Base-by-base conservation (phyloP, 495 filamentous ascomycete species). In the Jackrogersella minutella region DNA sequence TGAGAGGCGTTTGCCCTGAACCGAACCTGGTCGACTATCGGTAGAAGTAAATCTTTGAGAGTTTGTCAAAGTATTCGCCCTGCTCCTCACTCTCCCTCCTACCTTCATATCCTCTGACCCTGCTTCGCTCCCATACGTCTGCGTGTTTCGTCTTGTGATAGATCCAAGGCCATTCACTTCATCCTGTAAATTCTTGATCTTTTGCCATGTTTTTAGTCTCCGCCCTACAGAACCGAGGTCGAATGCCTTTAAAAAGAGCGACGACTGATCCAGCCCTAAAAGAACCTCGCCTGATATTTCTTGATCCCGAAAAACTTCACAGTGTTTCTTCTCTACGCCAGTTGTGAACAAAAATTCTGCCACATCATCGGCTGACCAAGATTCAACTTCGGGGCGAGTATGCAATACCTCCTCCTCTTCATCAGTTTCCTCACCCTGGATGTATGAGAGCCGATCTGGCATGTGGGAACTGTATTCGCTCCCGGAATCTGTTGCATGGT, bases 281-380 rank as follows among this genome's bases (percentile, higher is more conserved):
- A 99, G 78, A 10, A 97, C 93, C 63, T 97, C 92, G 33, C 96
- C 96, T 10, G 90, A 87, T 56, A 99, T 97, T 76, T 99, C 96
- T 78, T 99, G 93, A 68, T 97, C 93, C 66, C 90, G 84, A 69
- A 99, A 99, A 8, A 97, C 89, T 40, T 94, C 90, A 74, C 96
- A 98, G 64, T 97, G 93, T 52, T 84, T 85, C 39, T 85, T 82
- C 68, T 97, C 93, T 16, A 98, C 88, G 13, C 91, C 93, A 9
- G 86, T 76, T 19, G 87, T 87, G 61, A 93, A 92, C 66, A 98
- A 79, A 70, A 94, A 92, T 58, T 93, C 89, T 17, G 93, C 90
- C 6, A 97, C 93, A 54, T 94, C 85, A 37, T 83, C 78, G 0
- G 92, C 87, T 21, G 80, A 84, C 96, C 96, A 99, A 1, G 74